A percentile compares a stretch with the other conserved stretches of the same genome.
Evolutionary conservation across 495 filamentous ascomycete species (phyloP).

Genomic region (Hypomontagnella submonticulosa): DNA sequence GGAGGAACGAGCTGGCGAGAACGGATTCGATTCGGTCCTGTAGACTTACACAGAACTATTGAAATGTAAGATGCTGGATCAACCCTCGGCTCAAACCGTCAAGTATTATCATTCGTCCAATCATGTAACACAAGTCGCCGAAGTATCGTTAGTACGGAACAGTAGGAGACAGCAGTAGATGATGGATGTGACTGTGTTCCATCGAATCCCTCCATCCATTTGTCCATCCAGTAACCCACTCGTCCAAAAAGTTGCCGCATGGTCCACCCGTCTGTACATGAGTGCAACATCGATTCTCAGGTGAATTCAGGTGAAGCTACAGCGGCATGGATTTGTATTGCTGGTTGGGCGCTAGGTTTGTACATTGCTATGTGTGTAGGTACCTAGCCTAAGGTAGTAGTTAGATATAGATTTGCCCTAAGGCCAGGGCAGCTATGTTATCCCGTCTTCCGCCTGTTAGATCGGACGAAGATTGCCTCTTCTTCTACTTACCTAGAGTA

Average conservation of each 20-base stretch:
- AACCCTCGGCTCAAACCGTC: constrained; percentile 37
- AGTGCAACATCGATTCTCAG: constrained; percentile 43
- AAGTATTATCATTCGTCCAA: constrained; percentile 44
- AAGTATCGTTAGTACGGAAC: constrained; percentile 31
- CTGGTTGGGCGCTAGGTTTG: constrained; percentile 17
- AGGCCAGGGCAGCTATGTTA: not conserved
- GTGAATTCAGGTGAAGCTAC: constrained; percentile 48
- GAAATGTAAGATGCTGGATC: constrained; percentile 45
- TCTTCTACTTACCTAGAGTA: constrained; percentile 4
- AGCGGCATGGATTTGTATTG: constrained; percentile 26
- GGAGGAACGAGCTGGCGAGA: constrained; percentile 9
- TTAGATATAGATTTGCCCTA: not conserved
- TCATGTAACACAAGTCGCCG: constrained; percentile 42
- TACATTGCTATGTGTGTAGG: not conserved
- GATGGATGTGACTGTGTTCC: constrained; percentile 24
- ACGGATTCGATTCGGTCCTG: constrained; percentile 8
- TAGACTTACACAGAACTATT: constrained; percentile 47
- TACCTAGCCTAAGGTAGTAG: too few species aligned
- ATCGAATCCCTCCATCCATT: constrained; percentile 35
- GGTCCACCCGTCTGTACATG: constrained; percentile 31
- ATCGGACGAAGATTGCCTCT: constrained; percentile 38
- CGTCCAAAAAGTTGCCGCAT: constrained; percentile 41
- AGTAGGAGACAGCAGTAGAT: constrained; percentile 12
- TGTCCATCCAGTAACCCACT: constrained; percentile 26
- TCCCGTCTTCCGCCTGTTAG: constrained; percentile 13